Evolutionary conservation across 2,329 filamentous ascomycete genomes (phyloP).

Genomic region (Trichoderma breve): DNA sequence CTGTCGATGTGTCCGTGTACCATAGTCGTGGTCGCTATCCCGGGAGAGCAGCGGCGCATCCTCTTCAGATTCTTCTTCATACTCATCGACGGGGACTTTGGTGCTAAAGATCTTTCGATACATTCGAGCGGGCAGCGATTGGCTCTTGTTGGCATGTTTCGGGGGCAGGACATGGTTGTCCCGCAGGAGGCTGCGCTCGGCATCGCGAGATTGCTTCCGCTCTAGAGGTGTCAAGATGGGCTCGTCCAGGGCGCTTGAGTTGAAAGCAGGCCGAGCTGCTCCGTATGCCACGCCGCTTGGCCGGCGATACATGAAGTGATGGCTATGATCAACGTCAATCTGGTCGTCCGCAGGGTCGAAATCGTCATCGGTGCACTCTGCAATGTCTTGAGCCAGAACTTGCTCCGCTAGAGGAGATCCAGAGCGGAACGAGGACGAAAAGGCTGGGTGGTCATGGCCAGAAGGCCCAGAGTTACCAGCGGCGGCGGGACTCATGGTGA

Average conservation of each 20-base stretch:
- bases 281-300: constrained; percentile 75
- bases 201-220: constrained; percentile 54
- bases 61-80: constrained; percentile 45
- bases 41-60: constrained; percentile 40
- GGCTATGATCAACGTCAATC: constrained; percentile 38
- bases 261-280: constrained; percentile 66
- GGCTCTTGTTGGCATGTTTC: constrained; percentile 46
- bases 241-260: constrained; percentile 51
- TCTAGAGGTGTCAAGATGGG: constrained; percentile 54
- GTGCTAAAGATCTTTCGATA: constrained; percentile 57
- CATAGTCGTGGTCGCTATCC: constrained; percentile 13
- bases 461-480: constrained; percentile 15
- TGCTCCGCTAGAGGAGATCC: constrained; percentile 66
- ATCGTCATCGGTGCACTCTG: constrained; percentile 60
- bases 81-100: constrained; percentile 41
- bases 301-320: constrained; percentile 65
- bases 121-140: constrained; percentile 38
- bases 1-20: constrained; percentile 33
- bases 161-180: constrained; percentile 66
- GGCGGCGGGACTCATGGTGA: constrained; percentile 7
- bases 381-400: constrained; percentile 64
- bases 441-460: constrained; percentile 20
- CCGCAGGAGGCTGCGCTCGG: constrained; percentile 59
- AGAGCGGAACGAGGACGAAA: constrained; percentile 52
- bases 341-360: constrained; percentile 35